These are phyloP conservation scores for Carex littledalei DNA, from an alignment of 176 grass and related monocot genomes.

Conservation along the genomic window DNA sequence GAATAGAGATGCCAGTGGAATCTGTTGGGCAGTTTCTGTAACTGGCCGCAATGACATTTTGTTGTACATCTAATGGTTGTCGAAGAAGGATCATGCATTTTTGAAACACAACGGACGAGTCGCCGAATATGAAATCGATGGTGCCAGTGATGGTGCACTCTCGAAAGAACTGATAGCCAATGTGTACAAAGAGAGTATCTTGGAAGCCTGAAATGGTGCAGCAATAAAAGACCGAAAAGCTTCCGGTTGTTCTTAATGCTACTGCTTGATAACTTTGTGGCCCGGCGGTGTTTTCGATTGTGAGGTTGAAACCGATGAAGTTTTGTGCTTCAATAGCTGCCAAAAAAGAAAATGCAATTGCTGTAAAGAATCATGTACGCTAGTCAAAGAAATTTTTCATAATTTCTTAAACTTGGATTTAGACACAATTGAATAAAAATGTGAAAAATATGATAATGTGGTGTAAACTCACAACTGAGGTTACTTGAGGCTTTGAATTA, in stretches of 20 bases:
- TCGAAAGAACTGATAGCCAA: conserved; percentile 52
- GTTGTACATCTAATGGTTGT: not conserved
- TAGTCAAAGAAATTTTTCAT: not conserved
- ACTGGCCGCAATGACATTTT: not conserved
- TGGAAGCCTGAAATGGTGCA: conserved; percentile 61
- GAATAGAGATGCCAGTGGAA: conserved; percentile 57
- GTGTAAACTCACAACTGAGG: not conserved
- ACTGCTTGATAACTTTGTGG: conserved; percentile 42
- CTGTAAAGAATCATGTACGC: not conserved
- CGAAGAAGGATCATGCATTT: not conserved
- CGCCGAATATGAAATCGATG: conserved; percentile 17
- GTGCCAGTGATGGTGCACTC: not conserved
- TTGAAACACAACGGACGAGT: conserved; percentile 8
- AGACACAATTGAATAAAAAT: not conserved
- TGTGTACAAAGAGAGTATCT: conserved; percentile 80
- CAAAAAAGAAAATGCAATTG: not conserved
- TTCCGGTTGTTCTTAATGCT: conserved; percentile 53
- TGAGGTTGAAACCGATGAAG: conserved; percentile 54
- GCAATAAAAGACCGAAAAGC: conserved; percentile 59
- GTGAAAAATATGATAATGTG: not conserved
- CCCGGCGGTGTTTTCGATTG: conserved; percentile 3
- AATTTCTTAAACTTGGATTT: not conserved
- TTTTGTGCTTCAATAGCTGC: conserved; percentile 33
- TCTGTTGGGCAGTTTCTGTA: conserved; percentile 37
- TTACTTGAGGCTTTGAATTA: too few relatives aligned